A percentile compares a stretch with the other conserved stretches of the same genome.
Evolutionary conservation across 768 basidiomycete genomes (phyloP).

Genomic region (Serendipita sp.): DNA sequence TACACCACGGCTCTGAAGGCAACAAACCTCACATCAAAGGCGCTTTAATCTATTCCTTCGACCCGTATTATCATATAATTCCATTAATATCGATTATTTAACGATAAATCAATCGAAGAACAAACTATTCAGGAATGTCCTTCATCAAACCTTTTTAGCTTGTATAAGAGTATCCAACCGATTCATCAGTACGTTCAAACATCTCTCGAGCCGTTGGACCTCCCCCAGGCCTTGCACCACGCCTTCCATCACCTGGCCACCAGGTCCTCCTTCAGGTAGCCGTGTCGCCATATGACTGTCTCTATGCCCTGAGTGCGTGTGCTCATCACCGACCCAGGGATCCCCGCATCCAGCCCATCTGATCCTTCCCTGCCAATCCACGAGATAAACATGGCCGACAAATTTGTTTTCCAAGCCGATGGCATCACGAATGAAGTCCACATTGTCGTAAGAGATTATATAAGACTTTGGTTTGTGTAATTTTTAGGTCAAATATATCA

Average conservation of each 20-base stretch:
- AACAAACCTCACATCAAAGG: neutral
- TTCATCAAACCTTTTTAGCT: neutral
- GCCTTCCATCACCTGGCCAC: neutral
- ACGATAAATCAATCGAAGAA: neutral
- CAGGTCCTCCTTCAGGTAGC: neutral
- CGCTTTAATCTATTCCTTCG: neutral
- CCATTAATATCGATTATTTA: neutral
- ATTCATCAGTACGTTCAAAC: neutral
- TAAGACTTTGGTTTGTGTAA: conserved; percentile 30
- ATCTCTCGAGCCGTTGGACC: neutral
- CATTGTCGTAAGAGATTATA: conserved; percentile 63
- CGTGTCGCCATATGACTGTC: neutral
- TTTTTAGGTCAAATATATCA: no score
- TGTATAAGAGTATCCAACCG: neutral
- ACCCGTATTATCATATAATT: neutral
- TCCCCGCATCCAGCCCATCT: conserved; percentile 80
- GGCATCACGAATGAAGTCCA: conserved; percentile 72
- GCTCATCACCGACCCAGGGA: neutral
- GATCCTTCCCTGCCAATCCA: conserved; percentile 70
- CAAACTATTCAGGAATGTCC: neutral
- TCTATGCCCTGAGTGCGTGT: neutral
- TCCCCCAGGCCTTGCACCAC: neutral
- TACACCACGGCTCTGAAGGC: neutral
- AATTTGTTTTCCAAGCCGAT: conserved; percentile 80
- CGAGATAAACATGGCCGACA: conserved; percentile 81